phyloP scores from a whole-genome alignment of 257 asterid genomes.

The Fraxinus excelsior region DNA sequence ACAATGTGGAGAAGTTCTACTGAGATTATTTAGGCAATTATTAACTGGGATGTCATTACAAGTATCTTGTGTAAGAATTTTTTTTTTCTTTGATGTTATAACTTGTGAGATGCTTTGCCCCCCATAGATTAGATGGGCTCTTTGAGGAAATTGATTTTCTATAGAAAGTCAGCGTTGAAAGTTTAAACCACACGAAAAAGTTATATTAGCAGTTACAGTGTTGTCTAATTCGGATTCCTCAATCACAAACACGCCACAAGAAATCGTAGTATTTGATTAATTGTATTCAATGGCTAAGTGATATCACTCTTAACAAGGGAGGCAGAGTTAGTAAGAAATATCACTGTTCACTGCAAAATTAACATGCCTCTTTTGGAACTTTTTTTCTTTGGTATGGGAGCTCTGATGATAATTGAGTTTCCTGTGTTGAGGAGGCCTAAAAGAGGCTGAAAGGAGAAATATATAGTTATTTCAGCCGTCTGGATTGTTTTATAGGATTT shows the following conservation, averaged over 20 bases:
- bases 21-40: slow-evolving; percentile 4
- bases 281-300: background rate
- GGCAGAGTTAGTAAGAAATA: background rate
- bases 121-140: background rate
- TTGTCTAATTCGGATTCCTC: slow-evolving; percentile 2
- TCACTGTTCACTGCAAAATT: no score
- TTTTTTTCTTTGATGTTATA: background rate
- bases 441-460: slow-evolving; percentile 1
- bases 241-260: background rate
- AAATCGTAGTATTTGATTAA: background rate
- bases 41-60: background rate
- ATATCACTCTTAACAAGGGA: background rate
- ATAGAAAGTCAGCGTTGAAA: background rate
- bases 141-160: background rate
- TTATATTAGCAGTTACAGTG: background rate
- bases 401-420: background rate
- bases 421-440: background rate
- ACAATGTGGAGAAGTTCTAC: background rate
- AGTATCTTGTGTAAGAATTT: background rate
- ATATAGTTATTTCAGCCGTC: background rate
- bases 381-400: background rate
- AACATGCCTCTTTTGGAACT: background rate
- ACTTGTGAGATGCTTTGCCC: background rate
- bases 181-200: background rate
- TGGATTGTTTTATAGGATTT: background rate